A percentile compares a stretch with the other conserved stretches of the same genome.
Conservation (phyloP, 139 green algal genomes). For the Astrephomene gubernaculifera region DNA sequence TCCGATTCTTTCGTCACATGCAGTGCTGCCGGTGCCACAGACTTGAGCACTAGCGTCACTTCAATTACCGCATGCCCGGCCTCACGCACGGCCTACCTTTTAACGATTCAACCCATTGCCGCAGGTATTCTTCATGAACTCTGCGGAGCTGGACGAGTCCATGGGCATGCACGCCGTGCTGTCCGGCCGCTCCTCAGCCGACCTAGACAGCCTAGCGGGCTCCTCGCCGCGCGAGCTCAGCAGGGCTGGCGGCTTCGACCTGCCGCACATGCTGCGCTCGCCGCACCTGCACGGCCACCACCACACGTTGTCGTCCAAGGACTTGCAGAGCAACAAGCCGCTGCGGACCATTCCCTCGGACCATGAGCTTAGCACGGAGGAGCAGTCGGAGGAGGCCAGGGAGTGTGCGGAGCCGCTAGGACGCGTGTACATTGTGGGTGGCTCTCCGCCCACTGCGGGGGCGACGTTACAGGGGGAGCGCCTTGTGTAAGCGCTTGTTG, state of each 20-base stretch:
- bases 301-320: constrained; percentile 15
- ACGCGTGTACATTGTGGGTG: too few species aligned
- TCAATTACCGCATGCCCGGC: too few species aligned
- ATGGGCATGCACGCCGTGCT: constrained; percentile 44
- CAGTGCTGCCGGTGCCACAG: too few species aligned
- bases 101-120: too few species aligned
- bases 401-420: too few species aligned
- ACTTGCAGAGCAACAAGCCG: constrained; percentile 42
- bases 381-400: too few species aligned
- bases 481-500: too few species aligned
- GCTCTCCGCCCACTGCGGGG: too few species aligned
- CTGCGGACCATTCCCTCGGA: constrained; percentile 40
- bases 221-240: not conserved
- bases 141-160: constrained; percentile 52
- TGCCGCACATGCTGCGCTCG: not conserved
- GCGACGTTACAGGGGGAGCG: too few species aligned
- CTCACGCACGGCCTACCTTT: too few species aligned
- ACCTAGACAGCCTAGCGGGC: constrained; percentile 26
- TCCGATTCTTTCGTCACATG: too few species aligned
- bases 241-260: not conserved
- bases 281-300: not conserved
- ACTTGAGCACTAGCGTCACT: too few species aligned
- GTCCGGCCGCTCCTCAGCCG: constrained; percentile 8
- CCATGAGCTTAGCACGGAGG: constrained; percentile 9
- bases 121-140: constrained; percentile 49